phyloP scores from a whole-genome alignment of 148 eudicot species.

The Vaccinium macrocarpon region DNA sequence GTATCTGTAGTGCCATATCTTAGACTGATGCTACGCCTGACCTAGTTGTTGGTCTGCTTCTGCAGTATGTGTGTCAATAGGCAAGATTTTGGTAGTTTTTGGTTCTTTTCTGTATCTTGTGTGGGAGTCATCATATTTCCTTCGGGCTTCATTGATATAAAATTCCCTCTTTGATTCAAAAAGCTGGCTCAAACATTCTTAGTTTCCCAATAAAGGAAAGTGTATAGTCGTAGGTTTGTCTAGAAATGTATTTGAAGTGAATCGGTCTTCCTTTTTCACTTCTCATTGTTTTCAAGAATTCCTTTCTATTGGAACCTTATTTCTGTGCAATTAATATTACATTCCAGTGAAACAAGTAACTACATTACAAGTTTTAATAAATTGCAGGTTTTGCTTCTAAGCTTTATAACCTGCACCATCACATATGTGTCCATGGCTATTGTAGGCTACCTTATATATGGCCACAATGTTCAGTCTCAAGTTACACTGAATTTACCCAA shows the following conservation, averaged over 20 bases:
- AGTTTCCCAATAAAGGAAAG: too few relatives aligned
- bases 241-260: neutral
- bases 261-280: neutral
- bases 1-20: too few relatives aligned
- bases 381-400: constrained; percentile 43
- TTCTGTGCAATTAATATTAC: too few relatives aligned
- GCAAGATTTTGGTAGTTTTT: too few relatives aligned
- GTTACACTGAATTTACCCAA: constrained; percentile 54
- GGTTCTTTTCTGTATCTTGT: too few relatives aligned
- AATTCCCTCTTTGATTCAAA: too few relatives aligned
- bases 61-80: too few relatives aligned
- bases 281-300: neutral
- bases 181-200: neutral
- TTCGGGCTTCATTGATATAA: too few relatives aligned
- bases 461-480: constrained; percentile 42
- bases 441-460: constrained; percentile 49
- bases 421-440: constrained; percentile 49
- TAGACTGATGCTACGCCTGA: too few relatives aligned
- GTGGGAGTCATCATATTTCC: too few relatives aligned
- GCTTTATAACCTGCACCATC: constrained; percentile 39
- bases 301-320: too few relatives aligned
- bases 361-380: neutral
- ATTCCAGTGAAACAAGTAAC: neutral
- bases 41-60: too few relatives aligned
- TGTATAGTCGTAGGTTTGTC: neutral